A percentile compares a stretch with the other conserved stretches of the same genome.
These are phyloP conservation scores for Isabelozyma gotoi DNA, from an alignment of 805 yeast genomes.

Conservation along the genomic window DNA sequence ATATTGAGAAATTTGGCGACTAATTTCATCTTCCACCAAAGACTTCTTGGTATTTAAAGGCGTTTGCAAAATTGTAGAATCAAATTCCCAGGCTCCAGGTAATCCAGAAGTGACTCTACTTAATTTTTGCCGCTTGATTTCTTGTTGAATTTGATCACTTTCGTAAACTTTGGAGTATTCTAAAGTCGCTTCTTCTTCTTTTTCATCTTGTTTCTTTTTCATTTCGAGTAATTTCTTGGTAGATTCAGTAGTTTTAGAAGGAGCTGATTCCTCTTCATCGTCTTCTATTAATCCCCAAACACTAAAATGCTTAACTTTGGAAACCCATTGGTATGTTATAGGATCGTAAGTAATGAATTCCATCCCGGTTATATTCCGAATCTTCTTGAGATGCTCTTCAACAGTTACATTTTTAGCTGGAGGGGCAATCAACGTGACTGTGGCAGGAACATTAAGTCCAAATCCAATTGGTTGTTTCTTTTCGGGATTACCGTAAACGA, in stretches of 20 bases:
- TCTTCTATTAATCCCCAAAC: slow-evolving; percentile 88
- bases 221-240: slow-evolving; percentile 32
- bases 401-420: slow-evolving; percentile 50
- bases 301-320: slow-evolving; percentile 87
- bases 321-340: slow-evolving; percentile 71
- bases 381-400: slow-evolving; percentile 47
- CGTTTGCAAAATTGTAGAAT: slow-evolving; percentile 10
- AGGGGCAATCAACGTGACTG: slow-evolving; percentile 62
- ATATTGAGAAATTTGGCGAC: slow-evolving; percentile 19
- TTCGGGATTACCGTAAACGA: slow-evolving; percentile 59
- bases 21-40: slow-evolving; percentile 31
- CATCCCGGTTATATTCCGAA: slow-evolving; percentile 63
- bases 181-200: slow-evolving; percentile 43
- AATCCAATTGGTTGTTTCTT: slow-evolving; percentile 60
- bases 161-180: slow-evolving; percentile 31
- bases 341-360: slow-evolving; percentile 80
- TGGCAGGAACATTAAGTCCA: slow-evolving; percentile 78
- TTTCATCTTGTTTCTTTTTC: slow-evolving; percentile 31
- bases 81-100: slow-evolving; percentile 39
- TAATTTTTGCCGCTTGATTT: slow-evolving; percentile 34
- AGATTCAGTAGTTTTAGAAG: slow-evolving; percentile 9
- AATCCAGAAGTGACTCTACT: slow-evolving; percentile 26
- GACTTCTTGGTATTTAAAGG: slow-evolving; percentile 27
- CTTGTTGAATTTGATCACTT: slow-evolving; percentile 26
- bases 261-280: slow-evolving; percentile 1